phyloP scores from a whole-genome alignment of 192 early-diverging fungal genomes.

The Phlyctochytrium bullatum region DNA sequence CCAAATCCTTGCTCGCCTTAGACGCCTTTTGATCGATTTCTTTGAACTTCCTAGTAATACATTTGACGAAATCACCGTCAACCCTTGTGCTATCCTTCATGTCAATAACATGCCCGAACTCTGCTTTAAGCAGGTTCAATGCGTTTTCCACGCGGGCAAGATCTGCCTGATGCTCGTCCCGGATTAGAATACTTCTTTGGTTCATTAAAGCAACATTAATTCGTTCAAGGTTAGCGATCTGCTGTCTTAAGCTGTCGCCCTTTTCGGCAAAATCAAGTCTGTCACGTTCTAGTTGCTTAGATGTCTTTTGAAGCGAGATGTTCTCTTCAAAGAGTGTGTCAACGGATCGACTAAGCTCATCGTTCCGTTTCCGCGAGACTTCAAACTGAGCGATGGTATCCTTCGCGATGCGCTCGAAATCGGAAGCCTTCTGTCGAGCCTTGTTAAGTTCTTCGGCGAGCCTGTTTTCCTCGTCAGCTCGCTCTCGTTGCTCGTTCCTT shows the following conservation, averaged over 20 bases:
- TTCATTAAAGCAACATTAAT: constrained; percentile 27
- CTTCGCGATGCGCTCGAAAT: neutral
- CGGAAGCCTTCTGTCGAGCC: neutral
- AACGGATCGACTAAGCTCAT: constrained; percentile 15
- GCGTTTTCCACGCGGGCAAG: neutral
- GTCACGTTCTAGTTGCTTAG: neutral
- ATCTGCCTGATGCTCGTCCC: constrained; percentile 6
- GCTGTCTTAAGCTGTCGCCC: constrained; percentile 10
- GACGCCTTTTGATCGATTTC: neutral
- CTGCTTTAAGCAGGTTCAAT: neutral
- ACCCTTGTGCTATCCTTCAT: neutral
- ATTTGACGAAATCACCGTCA: neutral
- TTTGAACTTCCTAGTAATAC: neutral
- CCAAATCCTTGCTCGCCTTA: neutral
- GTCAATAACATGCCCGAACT: neutral
- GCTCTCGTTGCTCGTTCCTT: neutral
- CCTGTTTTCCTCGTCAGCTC: neutral
- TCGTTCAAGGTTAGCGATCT: constrained; percentile 13
- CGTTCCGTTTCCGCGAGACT: constrained; percentile 8
- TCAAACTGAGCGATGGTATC: constrained; percentile 4
- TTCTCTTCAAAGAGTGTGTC: constrained; percentile 20
- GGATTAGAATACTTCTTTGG: constrained; percentile 20
- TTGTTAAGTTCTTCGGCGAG: neutral
- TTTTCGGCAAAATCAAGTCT: constrained; percentile 6
- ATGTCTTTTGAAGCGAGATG: constrained; percentile 14